These are phyloP conservation scores for Colletotrichum neosansevieriae DNA, from an alignment of 2,329 filamentous ascomycete species.

Conservation along the genomic window DNA sequence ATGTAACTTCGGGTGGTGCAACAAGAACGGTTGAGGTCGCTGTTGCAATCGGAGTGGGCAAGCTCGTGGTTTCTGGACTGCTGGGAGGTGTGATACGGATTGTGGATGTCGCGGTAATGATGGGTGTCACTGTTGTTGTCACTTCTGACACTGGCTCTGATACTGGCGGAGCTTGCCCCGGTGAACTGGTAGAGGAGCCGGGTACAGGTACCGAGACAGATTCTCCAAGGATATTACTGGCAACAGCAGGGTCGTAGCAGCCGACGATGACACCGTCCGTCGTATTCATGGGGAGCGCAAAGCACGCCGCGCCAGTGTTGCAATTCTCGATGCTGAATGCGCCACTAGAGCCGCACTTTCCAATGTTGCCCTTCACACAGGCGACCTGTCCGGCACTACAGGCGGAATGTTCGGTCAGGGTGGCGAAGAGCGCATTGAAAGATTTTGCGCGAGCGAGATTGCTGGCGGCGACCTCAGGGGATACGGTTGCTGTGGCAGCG, in stretches of 20 bases:
- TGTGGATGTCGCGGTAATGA: constrained; percentile 32
- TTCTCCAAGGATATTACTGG: constrained; percentile 56
- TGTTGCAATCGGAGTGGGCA: constrained; percentile 10
- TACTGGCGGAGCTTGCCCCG: constrained; percentile 4
- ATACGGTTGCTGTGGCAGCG: constrained; percentile 54
- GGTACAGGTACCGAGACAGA: constrained; percentile 41
- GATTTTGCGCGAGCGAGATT: constrained; percentile 59
- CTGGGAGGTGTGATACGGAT: constrained; percentile 29
- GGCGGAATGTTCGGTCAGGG: constrained; percentile 57
- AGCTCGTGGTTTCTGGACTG: constrained; percentile 1
- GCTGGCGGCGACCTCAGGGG: constrained; percentile 55
- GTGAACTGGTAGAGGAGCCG: constrained; percentile 13
- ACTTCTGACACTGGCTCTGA: constrained; percentile 13
- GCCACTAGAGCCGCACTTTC: constrained; percentile 56
- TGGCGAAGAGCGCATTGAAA: constrained; percentile 62
- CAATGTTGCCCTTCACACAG: constrained; percentile 64
- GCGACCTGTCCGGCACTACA: constrained; percentile 62
- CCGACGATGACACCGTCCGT: constrained; percentile 61
- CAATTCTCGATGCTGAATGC: constrained; percentile 57
- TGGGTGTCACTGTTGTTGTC: constrained; percentile 32
- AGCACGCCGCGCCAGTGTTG: constrained; percentile 56
- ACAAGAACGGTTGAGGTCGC: constrained; percentile 35
- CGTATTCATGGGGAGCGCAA: constrained; percentile 65
- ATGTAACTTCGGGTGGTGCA: constrained; percentile 1
- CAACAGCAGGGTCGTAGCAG: constrained; percentile 58